Conservation (phyloP, 2,329 filamentous ascomycete genomes). For the Talaromyces sp. region DNA sequence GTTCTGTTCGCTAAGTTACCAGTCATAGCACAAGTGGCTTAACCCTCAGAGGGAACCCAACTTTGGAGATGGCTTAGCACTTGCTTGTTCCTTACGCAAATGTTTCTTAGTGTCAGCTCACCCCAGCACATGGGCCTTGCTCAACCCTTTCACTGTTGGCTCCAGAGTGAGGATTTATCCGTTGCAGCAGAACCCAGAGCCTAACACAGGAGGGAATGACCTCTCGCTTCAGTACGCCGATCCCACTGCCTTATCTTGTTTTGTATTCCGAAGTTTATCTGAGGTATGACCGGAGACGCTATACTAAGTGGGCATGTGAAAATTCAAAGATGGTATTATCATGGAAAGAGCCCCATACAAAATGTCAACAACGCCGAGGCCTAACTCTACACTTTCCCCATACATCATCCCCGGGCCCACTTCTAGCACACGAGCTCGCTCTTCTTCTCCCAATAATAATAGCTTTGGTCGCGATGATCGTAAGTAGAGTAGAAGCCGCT, state of each 20-base stretch:
- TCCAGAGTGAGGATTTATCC: neutral
- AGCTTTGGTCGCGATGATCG: neutral
- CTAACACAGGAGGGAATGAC: neutral
- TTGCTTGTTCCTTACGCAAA: constrained; percentile 6
- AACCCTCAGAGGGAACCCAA: neutral
- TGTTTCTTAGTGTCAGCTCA: neutral
- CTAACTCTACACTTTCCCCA: neutral
- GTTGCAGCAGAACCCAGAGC: neutral
- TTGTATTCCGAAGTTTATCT: neutral
- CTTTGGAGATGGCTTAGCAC: neutral
- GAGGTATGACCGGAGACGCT: neutral
- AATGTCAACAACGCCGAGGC: constrained; percentile 10
- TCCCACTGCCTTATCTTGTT: constrained; percentile 2
- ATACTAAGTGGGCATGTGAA: neutral
- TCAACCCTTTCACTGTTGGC: neutral
- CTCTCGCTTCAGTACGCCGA: neutral
- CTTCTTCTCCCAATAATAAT: neutral
- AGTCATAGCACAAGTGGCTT: neutral
- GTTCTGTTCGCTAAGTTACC: neutral
- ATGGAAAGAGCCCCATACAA: neutral
- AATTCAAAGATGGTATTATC: neutral
- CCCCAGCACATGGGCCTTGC: neutral
- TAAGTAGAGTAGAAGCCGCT: neutral
- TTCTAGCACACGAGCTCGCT: neutral
- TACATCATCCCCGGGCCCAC: constrained; percentile 5